phyloP scores from a whole-genome alignment of 176 grass and related monocot genomes.

The Eragrostis nindensis region DNA sequence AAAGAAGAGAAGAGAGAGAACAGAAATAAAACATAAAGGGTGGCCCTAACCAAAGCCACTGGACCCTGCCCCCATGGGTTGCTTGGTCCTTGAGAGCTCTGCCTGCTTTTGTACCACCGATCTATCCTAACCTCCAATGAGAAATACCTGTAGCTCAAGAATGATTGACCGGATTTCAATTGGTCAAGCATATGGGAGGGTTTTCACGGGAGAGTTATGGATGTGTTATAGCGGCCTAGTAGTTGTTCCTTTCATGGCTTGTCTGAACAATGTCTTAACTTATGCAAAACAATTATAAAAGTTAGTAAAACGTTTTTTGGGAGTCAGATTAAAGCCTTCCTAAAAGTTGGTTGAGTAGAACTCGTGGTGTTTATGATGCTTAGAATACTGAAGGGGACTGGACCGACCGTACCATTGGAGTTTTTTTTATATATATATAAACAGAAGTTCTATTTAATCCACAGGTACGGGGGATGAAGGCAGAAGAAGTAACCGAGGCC shows the following conservation, averaged over 20 bases:
- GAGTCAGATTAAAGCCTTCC: too few species aligned
- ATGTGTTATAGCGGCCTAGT: not conserved
- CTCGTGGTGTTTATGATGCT: too few species aligned
- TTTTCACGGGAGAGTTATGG: not conserved
- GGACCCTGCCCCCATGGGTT: constrained; percentile 11
- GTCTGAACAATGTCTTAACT: not conserved
- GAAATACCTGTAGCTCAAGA: not conserved
- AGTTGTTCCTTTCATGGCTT: not conserved
- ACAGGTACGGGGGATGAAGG: too few species aligned
- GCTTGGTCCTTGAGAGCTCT: not conserved
- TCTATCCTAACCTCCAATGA: not conserved
- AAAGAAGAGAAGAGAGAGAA: constrained; percentile 48
- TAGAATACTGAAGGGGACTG: too few species aligned
- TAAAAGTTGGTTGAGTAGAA: too few species aligned
- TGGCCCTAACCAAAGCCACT: constrained; percentile 36
- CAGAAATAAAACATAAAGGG: not conserved
- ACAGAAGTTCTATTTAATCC: too few species aligned
- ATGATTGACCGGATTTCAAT: constrained; percentile 38
- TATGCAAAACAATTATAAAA: not conserved
- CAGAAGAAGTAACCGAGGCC: not conserved
- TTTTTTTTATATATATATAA: too few species aligned
- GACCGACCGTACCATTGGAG: too few species aligned
- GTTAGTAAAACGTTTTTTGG: too few species aligned
- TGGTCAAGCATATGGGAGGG: not conserved
- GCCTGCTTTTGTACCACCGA: constrained; percentile 24